Base-by-base conservation (phyloP, 2,329 filamentous ascomycete genomes). In the Phoma sp. region DNA sequence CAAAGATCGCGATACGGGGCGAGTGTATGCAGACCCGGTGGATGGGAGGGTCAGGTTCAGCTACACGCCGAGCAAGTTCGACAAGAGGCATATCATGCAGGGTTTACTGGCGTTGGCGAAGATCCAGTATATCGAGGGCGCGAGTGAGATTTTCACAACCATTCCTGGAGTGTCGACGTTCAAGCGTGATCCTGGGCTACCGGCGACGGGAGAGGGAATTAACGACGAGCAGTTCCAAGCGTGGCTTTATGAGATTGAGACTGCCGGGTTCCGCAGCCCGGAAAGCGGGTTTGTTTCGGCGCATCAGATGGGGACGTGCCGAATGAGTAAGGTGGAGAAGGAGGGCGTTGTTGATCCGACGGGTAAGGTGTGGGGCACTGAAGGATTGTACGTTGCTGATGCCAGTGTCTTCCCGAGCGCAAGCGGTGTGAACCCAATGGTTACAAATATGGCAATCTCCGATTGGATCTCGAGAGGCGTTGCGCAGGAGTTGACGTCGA, bases 351-450 rank as follows among this genome's bases (percentile, higher is more conserved):
- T 81, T 5, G 78, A 80, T 62, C 64, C 72, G 0, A 56, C 67
- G 15, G 79, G 79, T 0, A 57, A 60, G 33, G 78, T 91, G 6
- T 93, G 88, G 87, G 88, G 84, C 1, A 81, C 79, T 0, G 76
- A 86, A 63, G 83, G 82, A 0, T 67, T 93, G 63, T 91, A 86
- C 68, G 84, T 93, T 15, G 85, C 87, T 9, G 90, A 93, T 72
- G 85, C 88, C 37, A 91, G 87, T 70, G 86, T 91, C 10, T 89
- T 93, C 57, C 90, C 89, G 1, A 88, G 84, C 51, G 89, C 89
- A 10, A 91, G 86, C 69, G 90, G 90, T 1, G 89, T 92, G 25
- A 93, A 93, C 71, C 90, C 90, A 11, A 93, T 93, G 90, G 79
- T 92, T 36, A 92, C 89, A 11, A 82, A 80, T 52, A 91, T 93